A percentile compares a stretch with the other conserved stretches of the same genome.
phyloP scores from a whole-genome alignment of 352 stramenopile species.

The Phytophthora ohioensis region DNA sequence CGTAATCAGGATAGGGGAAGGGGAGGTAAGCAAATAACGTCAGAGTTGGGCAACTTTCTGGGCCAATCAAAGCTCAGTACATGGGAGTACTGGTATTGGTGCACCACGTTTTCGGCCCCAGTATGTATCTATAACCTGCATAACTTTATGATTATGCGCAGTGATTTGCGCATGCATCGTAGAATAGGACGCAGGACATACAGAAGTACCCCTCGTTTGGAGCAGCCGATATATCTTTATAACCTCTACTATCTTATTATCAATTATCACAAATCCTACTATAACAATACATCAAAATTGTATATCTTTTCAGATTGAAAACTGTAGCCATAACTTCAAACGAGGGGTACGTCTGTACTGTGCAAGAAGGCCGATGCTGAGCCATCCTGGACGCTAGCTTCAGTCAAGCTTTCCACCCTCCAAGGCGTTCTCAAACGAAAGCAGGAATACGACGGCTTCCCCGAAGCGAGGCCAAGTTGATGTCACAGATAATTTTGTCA shows the following conservation, averaged over 20 bases:
- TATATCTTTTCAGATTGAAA: too few relatives aligned
- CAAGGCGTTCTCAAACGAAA: neutral
- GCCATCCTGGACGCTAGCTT: neutral
- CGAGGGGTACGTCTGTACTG: too few relatives aligned
- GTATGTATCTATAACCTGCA: neutral
- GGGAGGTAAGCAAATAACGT: constrained; percentile 16
- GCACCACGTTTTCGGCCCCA: neutral
- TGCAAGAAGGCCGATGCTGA: neutral
- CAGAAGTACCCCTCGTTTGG: too few relatives aligned
- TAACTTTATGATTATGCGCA: neutral
- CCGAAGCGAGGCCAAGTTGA: neutral
- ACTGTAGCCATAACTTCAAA: too few relatives aligned
- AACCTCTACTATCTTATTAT: too few relatives aligned
- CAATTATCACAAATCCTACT: too few relatives aligned
- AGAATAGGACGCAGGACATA: too few relatives aligned
- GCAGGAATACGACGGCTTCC: neutral
- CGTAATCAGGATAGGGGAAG: constrained; percentile 21
- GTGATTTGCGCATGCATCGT: neutral
- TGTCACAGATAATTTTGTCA: too few relatives aligned
- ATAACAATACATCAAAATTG: too few relatives aligned
- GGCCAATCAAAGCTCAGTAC: too few relatives aligned
- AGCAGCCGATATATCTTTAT: too few relatives aligned
- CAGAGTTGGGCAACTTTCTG: neutral
- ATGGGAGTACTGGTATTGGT: too few relatives aligned
- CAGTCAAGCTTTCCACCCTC: neutral